Conservation (phyloP, 2,329 filamentous ascomycete species). For the Neofusicoccum ribis region DNA sequence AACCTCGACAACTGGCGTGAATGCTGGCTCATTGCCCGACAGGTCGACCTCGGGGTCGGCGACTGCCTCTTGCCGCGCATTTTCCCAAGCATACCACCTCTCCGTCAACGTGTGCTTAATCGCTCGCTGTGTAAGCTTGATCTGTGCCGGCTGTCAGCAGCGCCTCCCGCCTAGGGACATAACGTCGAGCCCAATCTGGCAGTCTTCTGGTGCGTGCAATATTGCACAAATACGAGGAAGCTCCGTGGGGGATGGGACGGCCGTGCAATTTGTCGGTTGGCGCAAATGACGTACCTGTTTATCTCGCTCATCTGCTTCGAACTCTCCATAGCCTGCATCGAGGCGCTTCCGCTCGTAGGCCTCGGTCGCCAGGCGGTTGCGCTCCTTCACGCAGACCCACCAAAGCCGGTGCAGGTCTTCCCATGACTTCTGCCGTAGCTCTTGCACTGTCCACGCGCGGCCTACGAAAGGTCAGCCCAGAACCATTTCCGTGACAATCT, state of each 20-base stretch:
- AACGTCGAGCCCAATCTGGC: neutral
- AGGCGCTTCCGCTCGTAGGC: conserved; percentile 66
- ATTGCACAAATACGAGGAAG: conserved; percentile 11
- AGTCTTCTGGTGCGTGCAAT: conserved; percentile 7
- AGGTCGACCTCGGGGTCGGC: conserved; percentile 59
- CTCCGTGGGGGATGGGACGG: neutral
- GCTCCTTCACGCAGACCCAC: conserved; percentile 92
- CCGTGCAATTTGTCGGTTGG: neutral
- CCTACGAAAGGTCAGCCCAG: conserved; percentile 46
- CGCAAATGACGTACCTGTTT: conserved; percentile 57
- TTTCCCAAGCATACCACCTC: conserved; percentile 84
- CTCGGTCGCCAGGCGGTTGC: conserved; percentile 84
- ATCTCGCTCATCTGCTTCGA: conserved; percentile 65
- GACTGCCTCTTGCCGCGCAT: conserved; percentile 57
- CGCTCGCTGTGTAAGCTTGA: conserved; percentile 72
- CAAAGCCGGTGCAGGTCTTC: conserved; percentile 89
- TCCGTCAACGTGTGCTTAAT: conserved; percentile 88
- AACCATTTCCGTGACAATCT: neutral
- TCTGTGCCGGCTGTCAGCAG: conserved; percentile 48
- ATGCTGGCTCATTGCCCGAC: neutral
- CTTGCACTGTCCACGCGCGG: conserved; percentile 78
- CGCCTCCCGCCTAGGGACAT: neutral
- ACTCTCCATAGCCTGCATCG: conserved; percentile 71
- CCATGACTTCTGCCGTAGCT: conserved; percentile 87
- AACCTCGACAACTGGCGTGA: conserved; percentile 11